Evolutionary conservation across 148 eudicot genomes (phyloP).

Genomic region (Polygonum aviculare): DNA sequence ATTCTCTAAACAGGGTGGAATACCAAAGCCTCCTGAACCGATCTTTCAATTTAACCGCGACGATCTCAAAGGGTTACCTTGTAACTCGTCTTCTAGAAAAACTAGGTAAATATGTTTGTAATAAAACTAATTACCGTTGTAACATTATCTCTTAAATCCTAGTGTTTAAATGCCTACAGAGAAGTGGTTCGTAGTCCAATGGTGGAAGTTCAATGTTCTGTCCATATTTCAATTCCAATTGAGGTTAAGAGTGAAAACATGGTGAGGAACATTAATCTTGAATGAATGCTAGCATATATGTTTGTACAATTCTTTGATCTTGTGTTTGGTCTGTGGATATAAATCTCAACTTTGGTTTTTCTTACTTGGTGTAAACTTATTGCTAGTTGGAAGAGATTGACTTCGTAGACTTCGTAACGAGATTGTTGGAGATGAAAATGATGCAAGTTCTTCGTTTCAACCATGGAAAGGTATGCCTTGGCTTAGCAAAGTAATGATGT

Average conservation of each 20-base stretch:
- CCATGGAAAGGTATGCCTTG: background rate
- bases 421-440: slow-evolving; percentile 1
- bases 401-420: background rate
- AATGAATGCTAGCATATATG: background rate
- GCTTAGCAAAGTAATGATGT: background rate
- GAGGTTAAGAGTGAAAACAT: slow-evolving; percentile 59
- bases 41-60: slow-evolving; percentile 60
- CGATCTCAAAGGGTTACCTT: slow-evolving; percentile 74
- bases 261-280: slow-evolving; percentile 13
- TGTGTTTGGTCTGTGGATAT: background rate
- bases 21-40: slow-evolving; percentile 57
- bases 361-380: background rate
- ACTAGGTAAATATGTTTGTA: slow-evolving; percentile 32
- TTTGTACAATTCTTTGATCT: background rate
- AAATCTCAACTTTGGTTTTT: background rate
- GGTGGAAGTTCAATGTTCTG: slow-evolving; percentile 96
- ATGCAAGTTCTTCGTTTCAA: slow-evolving; percentile 2
- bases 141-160: background rate
- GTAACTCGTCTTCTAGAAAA: slow-evolving; percentile 51
- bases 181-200: slow-evolving; percentile 84
- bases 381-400: background rate
- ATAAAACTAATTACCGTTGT: no score
- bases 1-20: slow-evolving; percentile 58
- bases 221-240: slow-evolving; percentile 73
- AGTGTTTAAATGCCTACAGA: background rate